These are phyloP conservation scores for Psophocarpus tetragonolobus DNA, from an alignment of 306 rosid species.

Conservation along the genomic window DNA sequence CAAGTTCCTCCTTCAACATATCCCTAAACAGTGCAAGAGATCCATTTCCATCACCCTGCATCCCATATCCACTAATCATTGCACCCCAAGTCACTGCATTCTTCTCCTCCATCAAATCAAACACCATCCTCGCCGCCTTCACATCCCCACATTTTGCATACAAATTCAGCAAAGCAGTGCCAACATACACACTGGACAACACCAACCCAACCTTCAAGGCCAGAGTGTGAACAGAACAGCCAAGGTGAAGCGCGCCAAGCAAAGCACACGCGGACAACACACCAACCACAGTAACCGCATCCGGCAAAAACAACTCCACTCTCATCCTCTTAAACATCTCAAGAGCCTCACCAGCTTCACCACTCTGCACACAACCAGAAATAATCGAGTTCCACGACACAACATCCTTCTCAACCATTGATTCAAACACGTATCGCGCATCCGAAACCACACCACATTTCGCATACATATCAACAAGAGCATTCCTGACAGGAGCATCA, in stretches of 20 bases:
- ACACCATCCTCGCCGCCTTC: slow-evolving; percentile 58
- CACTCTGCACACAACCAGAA: slow-evolving; percentile 65
- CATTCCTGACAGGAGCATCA: slow-evolving; percentile 51
- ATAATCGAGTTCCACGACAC: slow-evolving; percentile 78
- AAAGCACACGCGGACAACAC: slow-evolving; percentile 65
- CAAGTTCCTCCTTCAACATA: slow-evolving; percentile 58
- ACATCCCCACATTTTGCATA: slow-evolving; percentile 84
- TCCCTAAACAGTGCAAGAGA: slow-evolving; percentile 62
- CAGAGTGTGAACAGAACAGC: slow-evolving; percentile 65
- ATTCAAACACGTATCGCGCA: slow-evolving; percentile 58
- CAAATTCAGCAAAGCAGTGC: slow-evolving; percentile 72
- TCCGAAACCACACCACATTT: slow-evolving; percentile 53
- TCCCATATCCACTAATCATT: slow-evolving; percentile 78
- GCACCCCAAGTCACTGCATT: slow-evolving; percentile 71
- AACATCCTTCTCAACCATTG: slow-evolving; percentile 47
- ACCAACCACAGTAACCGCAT: slow-evolving; percentile 67
- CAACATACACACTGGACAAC: slow-evolving; percentile 54
- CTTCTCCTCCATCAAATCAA: slow-evolving; percentile 70
- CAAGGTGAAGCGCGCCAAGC: slow-evolving; percentile 58
- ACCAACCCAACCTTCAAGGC: slow-evolving; percentile 52
- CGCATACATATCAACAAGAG: slow-evolving; percentile 74
- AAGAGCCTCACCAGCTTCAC: slow-evolving; percentile 59
- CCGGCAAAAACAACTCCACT: slow-evolving; percentile 45
- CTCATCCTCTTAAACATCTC: slow-evolving; percentile 61
- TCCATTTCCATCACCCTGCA: slow-evolving; percentile 69